phyloP scores from a whole-genome alignment of 495 filamentous ascomycete species.

The Talaromyces borbonicus region DNA sequence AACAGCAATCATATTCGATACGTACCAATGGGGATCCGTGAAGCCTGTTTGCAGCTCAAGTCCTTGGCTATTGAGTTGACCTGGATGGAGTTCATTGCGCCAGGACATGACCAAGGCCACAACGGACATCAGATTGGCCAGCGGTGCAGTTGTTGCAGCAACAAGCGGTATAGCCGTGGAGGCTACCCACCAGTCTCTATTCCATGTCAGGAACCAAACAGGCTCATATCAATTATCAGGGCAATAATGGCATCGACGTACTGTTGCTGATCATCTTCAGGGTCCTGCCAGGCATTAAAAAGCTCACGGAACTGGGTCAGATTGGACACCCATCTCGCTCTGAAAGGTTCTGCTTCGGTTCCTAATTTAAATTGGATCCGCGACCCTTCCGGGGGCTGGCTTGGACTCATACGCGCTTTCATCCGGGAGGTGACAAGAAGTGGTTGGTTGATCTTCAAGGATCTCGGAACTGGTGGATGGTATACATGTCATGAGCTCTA shows the following conservation, averaged over 20 bases:
- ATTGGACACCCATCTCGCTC: not conserved
- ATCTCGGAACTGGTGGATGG: no score
- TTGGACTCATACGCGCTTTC: not conserved
- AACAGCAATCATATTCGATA: not conserved
- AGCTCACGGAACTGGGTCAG: not conserved
- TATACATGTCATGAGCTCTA: no score
- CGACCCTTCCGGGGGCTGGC: not conserved
- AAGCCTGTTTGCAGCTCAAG: conserved; percentile 33
- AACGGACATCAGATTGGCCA: conserved; percentile 71
- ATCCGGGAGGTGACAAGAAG: no score
- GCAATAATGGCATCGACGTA: not conserved
- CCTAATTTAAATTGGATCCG: not conserved
- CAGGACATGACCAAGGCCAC: conserved; percentile 60
- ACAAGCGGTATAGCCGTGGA: conserved; percentile 67
- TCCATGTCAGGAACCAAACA: not conserved
- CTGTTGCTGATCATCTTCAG: not conserved
- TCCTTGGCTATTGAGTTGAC: not conserved
- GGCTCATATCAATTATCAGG: not conserved
- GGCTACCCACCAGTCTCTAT: conserved; percentile 63
- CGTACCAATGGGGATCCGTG: conserved; percentile 44
- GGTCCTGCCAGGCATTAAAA: not conserved
- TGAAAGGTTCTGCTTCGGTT: not conserved
- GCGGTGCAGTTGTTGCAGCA: conserved; percentile 59
- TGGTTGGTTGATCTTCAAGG: no score
- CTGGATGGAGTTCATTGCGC: conserved; percentile 38